Evolutionary conservation across 495 filamentous ascomycete species (phyloP), one percentile per base, ranked within the genome.

Genomic region (Xylaria venustula): DNA sequence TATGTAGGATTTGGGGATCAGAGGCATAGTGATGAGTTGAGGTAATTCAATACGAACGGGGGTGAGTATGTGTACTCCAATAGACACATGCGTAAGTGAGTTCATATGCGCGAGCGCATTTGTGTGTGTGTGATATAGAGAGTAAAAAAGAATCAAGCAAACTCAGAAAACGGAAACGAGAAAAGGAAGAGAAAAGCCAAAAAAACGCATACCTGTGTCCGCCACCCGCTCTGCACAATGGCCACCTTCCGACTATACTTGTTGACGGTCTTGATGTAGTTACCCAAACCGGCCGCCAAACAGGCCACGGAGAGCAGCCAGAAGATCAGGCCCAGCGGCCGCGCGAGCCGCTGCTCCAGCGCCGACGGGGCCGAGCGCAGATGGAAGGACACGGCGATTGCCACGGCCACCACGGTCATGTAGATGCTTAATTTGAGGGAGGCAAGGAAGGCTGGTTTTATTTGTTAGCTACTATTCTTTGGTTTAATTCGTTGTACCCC

Each of bases 371-470:
- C 73, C 19, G 80, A 76, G 62, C 90, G 90, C 54, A 98, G 85
- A 64, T 98, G 93, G 73, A 98, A 98, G 7, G 92, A 96, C 40
- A 96, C 82, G 8, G 94, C 83, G 61, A 98, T 96, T 41, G 94
- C 94, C 17, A 93, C 79, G 8, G 91, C 84, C 19, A 98, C 93
- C 32, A 98, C 78, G 54, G 91, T 83, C 80, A 98, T 88, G 78
- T 96, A 97, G 67, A 97, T 85, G 17, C 90, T 88, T 5, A 98
- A 85, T 3, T 94, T 87, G 4, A 98, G 87, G 85, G 93, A 97
- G 19, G 95, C 97, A 52, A 98, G 88, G 70, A 98, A 98, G 61
- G 87, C 79, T 79, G 40, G 36, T 11, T n/a, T 7, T 41, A 14
- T 8, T 28, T 9, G 57, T 51, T 49, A 54, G 51, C 28, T 7